phyloP scores from a whole-genome alignment of 108 stramenopile genomes.

The Asterionellopsis glacialis region DNA sequence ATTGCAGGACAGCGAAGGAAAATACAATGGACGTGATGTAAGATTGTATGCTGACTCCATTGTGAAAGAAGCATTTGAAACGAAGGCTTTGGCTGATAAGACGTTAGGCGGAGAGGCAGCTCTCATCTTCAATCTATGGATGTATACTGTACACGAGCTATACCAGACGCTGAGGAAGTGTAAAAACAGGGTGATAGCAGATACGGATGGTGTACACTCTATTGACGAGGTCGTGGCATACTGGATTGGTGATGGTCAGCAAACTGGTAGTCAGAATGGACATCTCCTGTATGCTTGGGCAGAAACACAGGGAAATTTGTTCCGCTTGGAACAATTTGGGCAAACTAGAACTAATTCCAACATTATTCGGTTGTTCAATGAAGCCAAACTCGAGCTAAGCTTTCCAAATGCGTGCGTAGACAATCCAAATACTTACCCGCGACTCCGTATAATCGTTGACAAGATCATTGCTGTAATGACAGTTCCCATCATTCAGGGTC shows the following conservation, averaged over 20 bases:
- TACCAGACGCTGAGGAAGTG: constrained; percentile 37
- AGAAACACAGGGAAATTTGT: constrained; percentile 54
- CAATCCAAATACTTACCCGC: constrained; percentile 41
- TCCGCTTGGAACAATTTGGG: constrained; percentile 39
- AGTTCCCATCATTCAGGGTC: constrained; percentile 58
- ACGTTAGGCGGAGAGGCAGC: constrained; percentile 62
- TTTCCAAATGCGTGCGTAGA: constrained; percentile 62
- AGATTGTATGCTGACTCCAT: constrained; percentile 60
- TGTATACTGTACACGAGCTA: constrained; percentile 62
- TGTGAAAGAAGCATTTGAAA: constrained; percentile 49
- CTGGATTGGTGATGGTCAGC: constrained; percentile 81
- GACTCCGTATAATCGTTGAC: constrained; percentile 42
- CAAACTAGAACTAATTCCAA: constrained; percentile 62
- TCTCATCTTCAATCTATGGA: constrained; percentile 70
- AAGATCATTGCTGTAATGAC: constrained; percentile 66
- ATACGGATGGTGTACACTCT: constrained; percentile 51
- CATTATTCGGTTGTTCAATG: constrained; percentile 67
- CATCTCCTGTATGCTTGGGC: constrained; percentile 75
- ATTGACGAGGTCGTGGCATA: constrained; percentile 80
- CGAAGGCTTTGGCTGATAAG: constrained; percentile 1
- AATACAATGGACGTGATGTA: constrained; percentile 41
- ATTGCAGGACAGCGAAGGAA: constrained; percentile 45
- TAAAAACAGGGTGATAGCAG: constrained; percentile 31
- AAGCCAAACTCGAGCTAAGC: constrained; percentile 69
- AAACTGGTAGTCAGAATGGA: constrained; percentile 61